A percentile compares a stretch with the other conserved stretches of the same genome.
Conservation (phyloP, 495 filamentous ascomycete genomes). For the Annulohypoxylon moriforme region DNA sequence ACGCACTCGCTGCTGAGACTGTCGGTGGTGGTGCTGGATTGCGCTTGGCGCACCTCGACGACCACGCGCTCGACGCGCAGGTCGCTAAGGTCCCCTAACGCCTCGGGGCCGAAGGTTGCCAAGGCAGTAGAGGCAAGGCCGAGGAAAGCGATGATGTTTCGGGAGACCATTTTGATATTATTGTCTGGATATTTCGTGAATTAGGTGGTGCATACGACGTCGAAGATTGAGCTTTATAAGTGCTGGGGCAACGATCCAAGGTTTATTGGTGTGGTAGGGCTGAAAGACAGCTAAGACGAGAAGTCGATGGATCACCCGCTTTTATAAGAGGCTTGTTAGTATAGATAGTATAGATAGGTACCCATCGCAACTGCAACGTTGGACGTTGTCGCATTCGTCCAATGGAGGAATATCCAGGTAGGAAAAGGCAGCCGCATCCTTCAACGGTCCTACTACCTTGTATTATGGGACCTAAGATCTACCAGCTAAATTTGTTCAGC, state of each 20-base stretch:
- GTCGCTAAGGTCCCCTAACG: slow-evolving; percentile 12
- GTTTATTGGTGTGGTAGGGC: neutral
- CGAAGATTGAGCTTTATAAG: no score
- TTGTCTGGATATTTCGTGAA: neutral
- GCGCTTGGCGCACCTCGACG: slow-evolving; percentile 34
- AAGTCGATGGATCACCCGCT: neutral
- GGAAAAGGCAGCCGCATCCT: neutral
- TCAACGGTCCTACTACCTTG: neutral
- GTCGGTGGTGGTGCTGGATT: neutral
- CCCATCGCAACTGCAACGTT: neutral
- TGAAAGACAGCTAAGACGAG: neutral
- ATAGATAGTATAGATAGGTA: no score
- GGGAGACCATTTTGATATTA: slow-evolving; percentile 30
- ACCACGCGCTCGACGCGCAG: slow-evolving; percentile 25
- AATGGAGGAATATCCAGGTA: neutral
- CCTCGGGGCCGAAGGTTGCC: slow-evolving; percentile 20
- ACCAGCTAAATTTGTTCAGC: neutral
- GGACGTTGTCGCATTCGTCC: neutral
- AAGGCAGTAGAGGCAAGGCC: slow-evolving; percentile 33
- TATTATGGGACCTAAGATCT: neutral
- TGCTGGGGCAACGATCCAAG: no score
- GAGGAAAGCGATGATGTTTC: slow-evolving; percentile 19
- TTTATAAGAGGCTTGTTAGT: no score
- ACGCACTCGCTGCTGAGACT: neutral
- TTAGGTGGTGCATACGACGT: no score